phyloP scores from a whole-genome alignment of 2,329 filamentous ascomycete species.

The Verticillium klebahnii region DNA sequence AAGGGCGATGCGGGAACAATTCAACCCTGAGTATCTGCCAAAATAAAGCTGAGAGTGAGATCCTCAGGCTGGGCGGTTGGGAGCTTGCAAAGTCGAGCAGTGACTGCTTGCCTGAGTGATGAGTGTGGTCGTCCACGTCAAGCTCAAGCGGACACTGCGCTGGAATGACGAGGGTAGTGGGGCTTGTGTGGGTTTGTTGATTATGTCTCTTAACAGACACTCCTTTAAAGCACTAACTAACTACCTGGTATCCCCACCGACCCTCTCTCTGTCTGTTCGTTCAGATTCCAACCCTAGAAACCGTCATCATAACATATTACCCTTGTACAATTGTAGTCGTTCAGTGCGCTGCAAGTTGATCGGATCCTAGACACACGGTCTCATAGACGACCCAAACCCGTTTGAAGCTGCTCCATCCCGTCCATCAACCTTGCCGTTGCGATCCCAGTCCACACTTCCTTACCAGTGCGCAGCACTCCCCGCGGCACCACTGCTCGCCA shows the following conservation, averaged over 20 bases:
- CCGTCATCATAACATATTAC: neutral
- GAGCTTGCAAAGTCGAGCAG: neutral
- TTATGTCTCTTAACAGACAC: neutral
- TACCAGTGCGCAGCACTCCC: no score
- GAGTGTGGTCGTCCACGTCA: neutral
- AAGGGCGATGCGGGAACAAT: neutral
- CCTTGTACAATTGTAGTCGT: no score
- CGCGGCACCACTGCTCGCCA: no score
- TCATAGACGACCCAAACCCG: no score
- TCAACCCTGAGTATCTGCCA: neutral
- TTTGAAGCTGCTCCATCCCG: no score
- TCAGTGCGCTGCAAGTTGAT: no score
- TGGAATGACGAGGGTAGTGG: neutral
- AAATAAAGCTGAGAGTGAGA: neutral
- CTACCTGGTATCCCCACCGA: neutral
- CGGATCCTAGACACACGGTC: no score
- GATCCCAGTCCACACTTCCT: no score
- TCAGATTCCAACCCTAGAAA: neutral
- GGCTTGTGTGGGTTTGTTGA: neutral
- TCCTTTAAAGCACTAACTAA: neutral
- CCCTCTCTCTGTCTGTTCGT: neutral
- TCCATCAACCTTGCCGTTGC: no score
- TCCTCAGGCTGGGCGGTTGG: neutral
- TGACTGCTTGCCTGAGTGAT: neutral
- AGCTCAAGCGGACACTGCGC: neutral